These are phyloP conservation scores for Nyctanthes arbortristis DNA, from an alignment of 257 asterid genomes.

Conservation along the genomic window DNA sequence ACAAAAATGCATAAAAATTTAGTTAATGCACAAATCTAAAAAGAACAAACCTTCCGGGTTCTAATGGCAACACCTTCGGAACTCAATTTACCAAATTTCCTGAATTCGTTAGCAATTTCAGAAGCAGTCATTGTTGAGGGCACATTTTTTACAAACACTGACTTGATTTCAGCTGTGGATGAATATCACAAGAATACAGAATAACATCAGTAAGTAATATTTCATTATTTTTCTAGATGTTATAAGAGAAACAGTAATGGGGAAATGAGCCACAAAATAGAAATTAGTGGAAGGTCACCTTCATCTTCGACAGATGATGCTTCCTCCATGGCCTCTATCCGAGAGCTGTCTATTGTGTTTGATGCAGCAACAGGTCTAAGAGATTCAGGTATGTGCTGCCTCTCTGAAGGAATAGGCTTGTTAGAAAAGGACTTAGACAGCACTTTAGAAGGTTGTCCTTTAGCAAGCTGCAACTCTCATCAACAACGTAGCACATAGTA, in stretches of 20 bases:
- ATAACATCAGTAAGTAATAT: conserved; percentile 4
- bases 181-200: conserved; percentile 12
- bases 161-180: conserved; percentile 73
- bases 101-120: conserved; percentile 89
- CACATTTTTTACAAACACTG: conserved; percentile 91
- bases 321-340: conserved; percentile 62
- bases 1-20: neutral
- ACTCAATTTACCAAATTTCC: conserved; percentile 79
- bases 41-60: conserved; percentile 80
- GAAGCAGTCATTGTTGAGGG: conserved; percentile 85
- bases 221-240: neutral
- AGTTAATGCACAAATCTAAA: conserved; percentile 7
- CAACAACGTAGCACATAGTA: conserved; percentile 17
- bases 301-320: conserved; percentile 69
- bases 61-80: conserved; percentile 96
- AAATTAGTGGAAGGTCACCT: conserved; percentile 43
- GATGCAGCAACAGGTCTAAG: conserved; percentile 44
- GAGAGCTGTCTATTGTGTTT: conserved; percentile 52
- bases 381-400: conserved; percentile 62
- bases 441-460: conserved; percentile 57
- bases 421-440: conserved; percentile 36
- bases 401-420: conserved; percentile 58
- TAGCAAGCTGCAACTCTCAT: conserved; percentile 66
- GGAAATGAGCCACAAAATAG: neutral
- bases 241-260: neutral